Base-by-base conservation (phyloP, 257 asterid species). In the Rubia yunnanensis region DNA sequence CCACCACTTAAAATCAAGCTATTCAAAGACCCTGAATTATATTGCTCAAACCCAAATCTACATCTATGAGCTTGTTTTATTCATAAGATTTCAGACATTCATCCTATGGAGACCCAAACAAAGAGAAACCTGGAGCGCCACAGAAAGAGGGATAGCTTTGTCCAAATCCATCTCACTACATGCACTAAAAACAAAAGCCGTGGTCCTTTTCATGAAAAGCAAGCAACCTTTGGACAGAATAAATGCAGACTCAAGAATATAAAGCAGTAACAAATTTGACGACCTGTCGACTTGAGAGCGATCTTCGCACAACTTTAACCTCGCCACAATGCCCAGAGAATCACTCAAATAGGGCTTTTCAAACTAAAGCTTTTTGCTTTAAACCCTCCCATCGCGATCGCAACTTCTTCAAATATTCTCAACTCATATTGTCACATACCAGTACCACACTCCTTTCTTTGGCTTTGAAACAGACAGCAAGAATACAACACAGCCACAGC, bases 131-230 rank as follows among this genome's bases (percentile, higher is more conserved):
- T 24, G 60, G 34, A 55, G 18, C 24, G 35, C 63, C 38, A 23
- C 34, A 27, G 63, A 17, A 6, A 57, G 63, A 57, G 22, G 63
- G 39, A 28, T 50, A 7, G 5, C 10, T 50, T 50, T 22, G 18
- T 22, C 24, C 18, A 50, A 44, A 44, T 14, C 52, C 52, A 44
- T 44, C 48, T 38, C 48, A 41, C n/a, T 41, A 44, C 52, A 44
- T 44, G 52, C 52, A 44, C 52, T 53, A 30, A 53, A 31, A 59
- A 59, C 64, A 59, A 66, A 69, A 57, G 67, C 24, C 57, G 57
- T 34, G 35, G 34, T 52, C 60, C 44, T 13, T 65, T 52, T 65
- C 70, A 65, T 6, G 50, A 32, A 65, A 65, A 65, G 70, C 50
- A 65, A 2, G 60, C 8, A 22, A 65, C 15, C 70, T 50, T 65